Evolutionary conservation across 208 protist species (phyloP), one percentile per base, ranked within the genome.

Genomic region (Acanthamoeba culbertsoni): DNA sequence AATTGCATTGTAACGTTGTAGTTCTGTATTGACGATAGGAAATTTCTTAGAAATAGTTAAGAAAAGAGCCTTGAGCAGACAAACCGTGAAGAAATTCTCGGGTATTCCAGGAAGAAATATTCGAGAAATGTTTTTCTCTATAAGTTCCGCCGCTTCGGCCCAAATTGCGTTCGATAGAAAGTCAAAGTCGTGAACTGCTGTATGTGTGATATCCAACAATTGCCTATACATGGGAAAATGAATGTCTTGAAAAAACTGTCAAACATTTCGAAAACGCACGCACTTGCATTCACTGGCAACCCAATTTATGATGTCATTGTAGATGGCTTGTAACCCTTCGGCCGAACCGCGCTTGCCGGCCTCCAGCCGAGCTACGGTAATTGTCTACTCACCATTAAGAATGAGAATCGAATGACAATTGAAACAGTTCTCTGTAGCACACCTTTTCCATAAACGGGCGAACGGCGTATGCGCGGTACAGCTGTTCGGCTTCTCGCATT

Each of bases 21-120:
- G 57, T 91, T 91, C 84, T 91, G 57, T 35, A 75, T n/a, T 75
- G 63, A 75, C 23, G 48, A 86, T 86, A 7, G n/a, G n/a, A n/a
- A n/a, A 86, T 28, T 35, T 35, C 8, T 51, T 33, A 26, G 8
- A 86, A 28, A 53, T 23, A 45, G 45, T 86, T 43, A 45, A 14
- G 3, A 46, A 59, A 26, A 5, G 6, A 31, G 7, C 5, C 18
- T 31, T 18, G 37, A 88, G 43, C 31, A 31, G 37, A 10, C 40
- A 20, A 59, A 91, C 51, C 2, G 23, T 3, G 40, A 53, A 71
- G 84, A 91, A 91, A 33, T 42, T 73, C 51, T 91, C 84, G 2
- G 84, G 84, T 28, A 91, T 91, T 12, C 84, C 84, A 18, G 84
- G 84, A 3, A 91, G 57, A 35, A 91, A 91, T 16, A 91, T 91